Conservation (phyloP, 306 rosid genomes). For the Spatholobus suberectus region DNA sequence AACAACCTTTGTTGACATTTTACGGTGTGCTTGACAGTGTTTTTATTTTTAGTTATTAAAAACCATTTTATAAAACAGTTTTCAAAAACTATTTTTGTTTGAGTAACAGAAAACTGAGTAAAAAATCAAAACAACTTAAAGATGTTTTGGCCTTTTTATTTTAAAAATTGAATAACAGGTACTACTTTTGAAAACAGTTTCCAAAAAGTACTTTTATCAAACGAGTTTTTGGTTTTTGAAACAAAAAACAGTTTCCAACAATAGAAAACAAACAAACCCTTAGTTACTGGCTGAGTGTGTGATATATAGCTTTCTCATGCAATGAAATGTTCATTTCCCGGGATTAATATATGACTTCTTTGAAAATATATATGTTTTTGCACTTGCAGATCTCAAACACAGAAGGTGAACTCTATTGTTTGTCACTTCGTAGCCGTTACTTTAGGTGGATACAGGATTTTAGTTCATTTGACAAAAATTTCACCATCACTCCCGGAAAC, state of each 20-base stretch:
- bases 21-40: not conserved
- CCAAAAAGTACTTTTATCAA: not conserved
- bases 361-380: conserved; percentile 11
- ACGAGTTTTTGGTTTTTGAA: not conserved
- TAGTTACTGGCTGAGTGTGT: not conserved
- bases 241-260: not conserved
- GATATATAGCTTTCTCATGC: not conserved
- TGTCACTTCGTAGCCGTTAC: conserved; percentile 60
- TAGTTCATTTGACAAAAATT: conserved; percentile 64
- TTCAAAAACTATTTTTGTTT: not conserved
- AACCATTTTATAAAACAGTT: too few species aligned
- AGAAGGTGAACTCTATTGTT: conserved; percentile 71
- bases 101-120: not conserved
- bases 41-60: not conserved
- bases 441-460: conserved; percentile 83
- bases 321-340: conserved; percentile 1
- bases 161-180: not conserved
- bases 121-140: not conserved
- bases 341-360: conserved; percentile 11
- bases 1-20: too few species aligned
- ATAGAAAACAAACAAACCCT: not conserved
- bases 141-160: not conserved
- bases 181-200: not conserved
- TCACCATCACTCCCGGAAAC: conserved; percentile 73
- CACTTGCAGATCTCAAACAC: conserved; percentile 71